Base-by-base conservation (phyloP, 768 basidiomycete species). In the Clavulina sp. region DNA sequence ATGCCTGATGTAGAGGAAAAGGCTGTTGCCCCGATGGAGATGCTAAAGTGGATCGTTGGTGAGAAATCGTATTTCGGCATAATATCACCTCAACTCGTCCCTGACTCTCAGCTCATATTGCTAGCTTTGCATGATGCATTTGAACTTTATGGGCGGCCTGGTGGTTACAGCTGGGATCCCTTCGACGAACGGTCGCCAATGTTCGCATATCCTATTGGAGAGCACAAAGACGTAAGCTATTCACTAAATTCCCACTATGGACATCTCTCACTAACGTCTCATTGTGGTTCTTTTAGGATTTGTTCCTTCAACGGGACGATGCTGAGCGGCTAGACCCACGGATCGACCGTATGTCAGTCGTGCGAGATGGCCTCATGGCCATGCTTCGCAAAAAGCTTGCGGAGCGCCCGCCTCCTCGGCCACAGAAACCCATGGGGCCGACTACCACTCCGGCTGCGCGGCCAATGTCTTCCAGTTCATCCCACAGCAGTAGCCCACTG, bases 191-290 rank as follows among this genome's bases (percentile, higher is more conserved):
- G 64, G 5, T 87, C 85, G 6, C 73, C 93, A 64, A 91, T 96
- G 80, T 97, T 92, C 64, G 88, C 80, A 0, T 95, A 96, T 63
- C 92, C 93, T 4, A 78, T 86, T 46, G 91, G 88, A 1, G 76
- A 81, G 3, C 68, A 76, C 53, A 81, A 78, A 65, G 83, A 89
- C 62, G 91, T 93, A 61, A 57, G 84, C n/a, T 69, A 18, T 36
- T 57, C 52, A 19, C 26, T 5, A 33, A 4, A 28, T 30, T 51
- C 21, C 41, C 34, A 5, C 34, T n/a, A 21, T 29, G n/a, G 53
- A 6, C 7, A 18, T 23, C 31, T 29, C 34, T 16, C 52, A n/a
- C 23, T 30, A 28, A 6, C 52, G 21, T 49, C 21, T 41, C 24
- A 16, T 30, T 13, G 44, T 26, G 33, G 41, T 40, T 33, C 52